A percentile compares a stretch with the other conserved stretches of the same genome.
Evolutionary conservation across 1,284 basidiomycete species (phyloP).

Genomic region (Ceraceosorus guamensis): DNA sequence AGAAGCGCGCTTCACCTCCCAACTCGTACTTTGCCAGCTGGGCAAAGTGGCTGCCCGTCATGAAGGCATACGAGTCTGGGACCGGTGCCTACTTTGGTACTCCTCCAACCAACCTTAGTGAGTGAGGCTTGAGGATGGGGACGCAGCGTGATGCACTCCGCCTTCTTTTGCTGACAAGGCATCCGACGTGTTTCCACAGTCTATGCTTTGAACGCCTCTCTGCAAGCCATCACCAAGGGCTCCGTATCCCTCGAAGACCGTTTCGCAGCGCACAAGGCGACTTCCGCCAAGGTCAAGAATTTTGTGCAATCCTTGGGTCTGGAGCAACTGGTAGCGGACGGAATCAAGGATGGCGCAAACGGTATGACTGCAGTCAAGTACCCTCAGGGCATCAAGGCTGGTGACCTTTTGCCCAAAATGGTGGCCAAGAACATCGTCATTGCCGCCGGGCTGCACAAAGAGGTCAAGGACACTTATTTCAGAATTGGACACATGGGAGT

Average conservation of each 20-base stretch:
- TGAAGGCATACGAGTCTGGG: slow-evolving; percentile 47
- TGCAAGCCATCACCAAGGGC: slow-evolving; percentile 62
- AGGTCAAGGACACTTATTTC: slow-evolving; percentile 63
- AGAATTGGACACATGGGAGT: slow-evolving; percentile 74
- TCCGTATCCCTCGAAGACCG: slow-evolving; percentile 66
- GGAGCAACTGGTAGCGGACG: slow-evolving; percentile 41
- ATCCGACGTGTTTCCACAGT: slow-evolving; percentile 49
- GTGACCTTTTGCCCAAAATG: slow-evolving; percentile 51
- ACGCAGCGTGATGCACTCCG: too few species aligned
- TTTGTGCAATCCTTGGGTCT: slow-evolving; percentile 65
- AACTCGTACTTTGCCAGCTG: slow-evolving; percentile 73
- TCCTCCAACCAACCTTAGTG: slow-evolving; percentile 69
- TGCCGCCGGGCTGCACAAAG: slow-evolving; percentile 81
- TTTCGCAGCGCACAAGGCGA: slow-evolving; percentile 68
- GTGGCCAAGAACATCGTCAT: slow-evolving; percentile 67
- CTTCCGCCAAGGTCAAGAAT: slow-evolving; percentile 67
- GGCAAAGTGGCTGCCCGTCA: slow-evolving; percentile 45
- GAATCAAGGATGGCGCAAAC: slow-evolving; percentile 44
- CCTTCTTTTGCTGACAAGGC: too few species aligned
- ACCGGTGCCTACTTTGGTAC: slow-evolving; percentile 43
- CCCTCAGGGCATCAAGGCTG: slow-evolving; percentile 40
- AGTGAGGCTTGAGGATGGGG: too few species aligned
- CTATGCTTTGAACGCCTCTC: slow-evolving; percentile 76
- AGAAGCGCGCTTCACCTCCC: slow-evolving; percentile 64
- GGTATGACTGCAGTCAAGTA: slow-evolving; percentile 47